phyloP scores from a whole-genome alignment of 768 basidiomycete genomes.

The Lentinula detonsa region DNA sequence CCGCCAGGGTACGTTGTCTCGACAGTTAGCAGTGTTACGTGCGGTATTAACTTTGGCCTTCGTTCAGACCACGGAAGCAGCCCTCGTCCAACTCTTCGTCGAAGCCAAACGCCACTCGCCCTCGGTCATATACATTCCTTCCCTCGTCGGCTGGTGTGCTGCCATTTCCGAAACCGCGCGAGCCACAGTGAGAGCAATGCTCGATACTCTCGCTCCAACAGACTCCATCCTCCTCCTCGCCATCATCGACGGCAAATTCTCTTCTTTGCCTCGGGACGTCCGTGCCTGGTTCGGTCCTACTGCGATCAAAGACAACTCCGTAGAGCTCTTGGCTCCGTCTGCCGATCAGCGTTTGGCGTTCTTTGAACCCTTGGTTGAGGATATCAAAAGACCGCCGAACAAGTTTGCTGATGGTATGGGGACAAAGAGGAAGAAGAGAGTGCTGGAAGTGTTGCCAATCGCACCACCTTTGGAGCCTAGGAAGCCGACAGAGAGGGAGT shows the following conservation, averaged over 20 bases:
- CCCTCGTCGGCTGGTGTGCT: conserved; percentile 78
- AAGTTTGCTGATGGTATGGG: conserved; percentile 81
- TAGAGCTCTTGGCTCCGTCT: conserved; percentile 53
- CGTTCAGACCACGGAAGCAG: conserved; percentile 78
- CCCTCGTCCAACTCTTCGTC: conserved; percentile 90
- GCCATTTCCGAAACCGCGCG: conserved; percentile 82
- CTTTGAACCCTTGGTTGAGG: conserved; percentile 67
- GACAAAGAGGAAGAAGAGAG: conserved; percentile 64
- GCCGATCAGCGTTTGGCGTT: conserved; percentile 59
- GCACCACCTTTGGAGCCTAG: conserved; percentile 89
- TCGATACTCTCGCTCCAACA: conserved; percentile 85
- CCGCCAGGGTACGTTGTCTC: conserved; percentile 62
- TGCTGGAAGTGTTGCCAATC: conserved; percentile 79
- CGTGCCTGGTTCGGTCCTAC: conserved; percentile 85
- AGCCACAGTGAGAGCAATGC: conserved; percentile 81
- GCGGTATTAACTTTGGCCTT: conserved; percentile 3
- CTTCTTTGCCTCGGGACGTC: conserved; percentile 73
- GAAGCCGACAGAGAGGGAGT: conserved; percentile 73
- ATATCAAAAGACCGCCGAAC: conserved; percentile 72
- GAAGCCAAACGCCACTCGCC: conserved; percentile 98
- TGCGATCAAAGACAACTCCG: conserved; percentile 53
- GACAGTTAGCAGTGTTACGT: not conserved
- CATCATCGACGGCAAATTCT: conserved; percentile 73
- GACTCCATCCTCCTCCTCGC: conserved; percentile 94
- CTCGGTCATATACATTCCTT: conserved; percentile 92